Percentiles rank a stretch among this genome's conserved stretches.
These are phyloP conservation scores for Dillenia suffruticosa DNA, from an alignment of 164 flowering plant genomes.

Conservation along the genomic window DNA sequence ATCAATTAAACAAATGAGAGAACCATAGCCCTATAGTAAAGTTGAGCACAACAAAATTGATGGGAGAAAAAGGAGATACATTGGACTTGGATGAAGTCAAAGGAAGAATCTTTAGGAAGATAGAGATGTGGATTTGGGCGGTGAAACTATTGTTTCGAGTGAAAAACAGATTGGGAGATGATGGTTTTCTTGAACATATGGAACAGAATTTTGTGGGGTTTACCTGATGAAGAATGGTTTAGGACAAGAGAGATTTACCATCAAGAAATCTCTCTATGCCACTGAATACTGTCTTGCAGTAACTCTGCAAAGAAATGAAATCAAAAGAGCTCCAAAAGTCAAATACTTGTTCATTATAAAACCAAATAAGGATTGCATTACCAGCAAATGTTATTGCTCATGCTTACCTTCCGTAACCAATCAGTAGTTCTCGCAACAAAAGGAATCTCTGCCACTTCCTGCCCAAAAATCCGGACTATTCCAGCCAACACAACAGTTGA, in stretches of 20 bases:
- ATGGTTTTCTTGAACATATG: too few relatives aligned
- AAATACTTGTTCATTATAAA: background rate
- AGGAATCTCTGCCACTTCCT: constrained; percentile 62
- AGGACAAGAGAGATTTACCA: background rate
- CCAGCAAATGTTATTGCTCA: background rate
- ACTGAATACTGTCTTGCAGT: constrained; percentile 46
- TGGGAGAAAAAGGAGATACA: too few relatives aligned
- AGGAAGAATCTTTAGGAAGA: too few relatives aligned
- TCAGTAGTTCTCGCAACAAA: constrained; percentile 55
- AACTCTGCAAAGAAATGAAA: constrained; percentile 36
- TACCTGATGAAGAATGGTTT: background rate
- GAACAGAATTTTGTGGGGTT: too few relatives aligned
- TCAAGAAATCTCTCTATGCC: constrained; percentile 48
- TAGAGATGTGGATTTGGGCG: too few relatives aligned
- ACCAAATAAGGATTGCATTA: background rate
- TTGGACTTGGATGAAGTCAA: too few relatives aligned
- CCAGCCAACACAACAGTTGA: constrained; percentile 45
- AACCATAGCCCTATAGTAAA: too few relatives aligned
- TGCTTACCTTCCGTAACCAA: constrained; percentile 43
- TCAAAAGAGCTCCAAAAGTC: too few relatives aligned
- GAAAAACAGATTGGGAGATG: too few relatives aligned
- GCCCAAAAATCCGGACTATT: constrained; percentile 43
- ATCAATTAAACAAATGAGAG: too few relatives aligned
- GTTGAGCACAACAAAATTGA: too few relatives aligned
- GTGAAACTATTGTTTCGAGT: too few relatives aligned